phyloP scores from a whole-genome alignment of 2,329 filamentous ascomycete species.

The Macrophomina tecta region DNA sequence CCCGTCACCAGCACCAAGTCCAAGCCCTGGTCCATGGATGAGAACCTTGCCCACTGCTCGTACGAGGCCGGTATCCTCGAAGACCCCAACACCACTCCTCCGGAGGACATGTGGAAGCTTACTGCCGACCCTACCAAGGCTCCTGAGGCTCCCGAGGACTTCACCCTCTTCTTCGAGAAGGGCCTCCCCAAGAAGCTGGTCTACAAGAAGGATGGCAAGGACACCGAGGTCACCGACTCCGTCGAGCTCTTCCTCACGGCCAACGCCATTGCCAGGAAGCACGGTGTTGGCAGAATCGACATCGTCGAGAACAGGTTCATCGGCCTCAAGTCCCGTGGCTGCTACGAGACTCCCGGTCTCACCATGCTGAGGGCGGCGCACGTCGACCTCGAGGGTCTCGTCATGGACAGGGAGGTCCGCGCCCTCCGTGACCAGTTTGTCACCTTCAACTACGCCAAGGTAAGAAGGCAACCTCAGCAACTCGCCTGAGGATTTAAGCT shows the following conservation, averaged over 20 bases:
- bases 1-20: constrained; percentile 76
- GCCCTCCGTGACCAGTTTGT: constrained; percentile 74
- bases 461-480: constrained; percentile 40
- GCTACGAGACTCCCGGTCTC: constrained; percentile 68
- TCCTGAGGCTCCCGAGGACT: constrained; percentile 72
- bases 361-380: constrained; percentile 61
- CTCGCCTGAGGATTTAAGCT: background rate
- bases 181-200: constrained; percentile 74
- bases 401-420: constrained; percentile 71
- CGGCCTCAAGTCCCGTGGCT: constrained; percentile 79
- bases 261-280: constrained; percentile 72
- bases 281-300: constrained; percentile 81
- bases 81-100: constrained; percentile 68
- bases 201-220: constrained; percentile 56
- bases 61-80: constrained; percentile 83
- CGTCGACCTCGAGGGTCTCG: constrained; percentile 69
- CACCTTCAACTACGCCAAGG: constrained; percentile 66
- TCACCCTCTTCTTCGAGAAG: constrained; percentile 75
- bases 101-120: constrained; percentile 81
- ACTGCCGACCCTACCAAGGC: constrained; percentile 72
- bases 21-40: constrained; percentile 72
- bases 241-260: constrained; percentile 74
- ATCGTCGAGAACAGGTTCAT: constrained; percentile 85
- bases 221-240: constrained; percentile 69
- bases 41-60: constrained; percentile 76